Evolutionary conservation across 306 rosid genomes (phyloP).

Genomic region (Pyrus bretschneideri): DNA sequence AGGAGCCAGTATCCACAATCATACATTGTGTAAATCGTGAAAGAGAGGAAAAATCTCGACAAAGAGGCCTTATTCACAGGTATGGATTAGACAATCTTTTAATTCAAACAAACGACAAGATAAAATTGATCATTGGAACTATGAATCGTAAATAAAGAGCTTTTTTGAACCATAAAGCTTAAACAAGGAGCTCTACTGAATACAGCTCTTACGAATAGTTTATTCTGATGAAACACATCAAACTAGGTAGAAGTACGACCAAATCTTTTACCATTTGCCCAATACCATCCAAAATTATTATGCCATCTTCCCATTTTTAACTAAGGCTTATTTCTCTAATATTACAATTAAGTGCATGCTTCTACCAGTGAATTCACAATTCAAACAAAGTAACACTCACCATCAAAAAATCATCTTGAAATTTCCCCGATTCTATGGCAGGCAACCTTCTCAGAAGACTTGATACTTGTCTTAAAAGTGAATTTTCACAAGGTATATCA

Average conservation of each 20-base stretch:
- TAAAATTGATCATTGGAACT: background rate
- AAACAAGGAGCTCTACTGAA: background rate
- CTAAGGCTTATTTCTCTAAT: background rate
- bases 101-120: background rate
- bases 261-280: background rate
- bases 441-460: constrained; percentile 90
- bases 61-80: background rate
- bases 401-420: constrained; percentile 92
- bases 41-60: background rate
- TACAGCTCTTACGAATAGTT: background rate
- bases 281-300: background rate
- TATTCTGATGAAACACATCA: background rate
- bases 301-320: background rate
- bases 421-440: constrained; percentile 80
- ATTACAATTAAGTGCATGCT: background rate
- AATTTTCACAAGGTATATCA: constrained; percentile 76
- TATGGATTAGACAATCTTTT: background rate
- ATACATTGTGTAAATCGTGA: background rate
- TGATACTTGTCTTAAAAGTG: constrained; percentile 86
- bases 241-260: background rate
- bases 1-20: background rate
- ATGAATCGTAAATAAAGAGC: background rate
- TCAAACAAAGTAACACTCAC: constrained; percentile 39
- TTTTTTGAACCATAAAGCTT: background rate
- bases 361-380: constrained; percentile 9